Percentiles rank a stretch among this genome's conserved stretches.
These are phyloP conservation scores for Termitomyces sp. DNA, from an alignment of 768 basidiomycete genomes.

Conservation along the genomic window DNA sequence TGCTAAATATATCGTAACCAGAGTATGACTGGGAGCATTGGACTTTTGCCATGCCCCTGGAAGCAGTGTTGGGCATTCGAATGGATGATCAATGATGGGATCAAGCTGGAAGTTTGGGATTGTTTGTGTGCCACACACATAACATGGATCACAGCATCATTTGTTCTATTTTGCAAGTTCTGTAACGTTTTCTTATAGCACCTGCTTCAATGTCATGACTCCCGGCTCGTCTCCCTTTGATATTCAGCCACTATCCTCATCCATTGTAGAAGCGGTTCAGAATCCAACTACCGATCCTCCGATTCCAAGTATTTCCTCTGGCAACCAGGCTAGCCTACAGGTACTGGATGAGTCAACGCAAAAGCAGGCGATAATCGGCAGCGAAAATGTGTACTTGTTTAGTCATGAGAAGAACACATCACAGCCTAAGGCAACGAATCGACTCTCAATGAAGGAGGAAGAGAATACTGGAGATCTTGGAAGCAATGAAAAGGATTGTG, in stretches of 20 bases:
- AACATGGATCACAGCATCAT: neutral
- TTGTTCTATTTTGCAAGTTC: neutral
- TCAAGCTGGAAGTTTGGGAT: neutral
- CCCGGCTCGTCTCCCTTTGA: conserved; percentile 7
- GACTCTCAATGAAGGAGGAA: neutral
- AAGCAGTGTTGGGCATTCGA: neutral
- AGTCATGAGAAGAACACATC: conserved; percentile 2
- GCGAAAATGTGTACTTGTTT: conserved; percentile 6
- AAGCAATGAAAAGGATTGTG: neutral
- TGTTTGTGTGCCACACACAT: neutral
- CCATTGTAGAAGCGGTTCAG: neutral
- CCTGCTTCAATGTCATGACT: conserved; percentile 21
- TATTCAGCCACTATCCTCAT: neutral
- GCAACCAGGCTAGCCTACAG: neutral
- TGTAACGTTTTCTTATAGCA: neutral
- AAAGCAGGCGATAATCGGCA: conserved; percentile 21
- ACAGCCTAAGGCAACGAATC: neutral
- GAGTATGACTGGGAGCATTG: neutral
- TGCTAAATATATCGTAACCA: neutral
- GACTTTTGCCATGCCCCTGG: neutral
- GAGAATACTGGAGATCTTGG: neutral
- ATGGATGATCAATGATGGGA: neutral
- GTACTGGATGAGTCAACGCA: conserved; percentile 11
- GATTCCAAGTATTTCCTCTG: neutral
- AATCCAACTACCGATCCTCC: neutral